These are phyloP conservation scores for Cladophialophora immunda DNA, from an alignment of 2,329 filamentous ascomycete genomes.

Conservation along the genomic window DNA sequence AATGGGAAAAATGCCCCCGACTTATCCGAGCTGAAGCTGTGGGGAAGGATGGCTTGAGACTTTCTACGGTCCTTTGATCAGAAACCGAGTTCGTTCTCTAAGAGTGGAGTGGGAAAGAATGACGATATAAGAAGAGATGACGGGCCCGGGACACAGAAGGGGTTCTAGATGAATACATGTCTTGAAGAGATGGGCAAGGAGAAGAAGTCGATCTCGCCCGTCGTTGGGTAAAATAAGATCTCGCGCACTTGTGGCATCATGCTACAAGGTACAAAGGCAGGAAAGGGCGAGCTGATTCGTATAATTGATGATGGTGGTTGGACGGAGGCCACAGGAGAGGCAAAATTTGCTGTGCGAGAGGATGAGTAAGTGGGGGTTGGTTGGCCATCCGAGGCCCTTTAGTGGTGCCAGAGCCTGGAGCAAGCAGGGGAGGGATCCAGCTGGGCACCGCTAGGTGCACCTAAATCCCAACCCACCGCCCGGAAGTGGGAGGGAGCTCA, in stretches of 20 bases:
- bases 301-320: constrained; percentile 2
- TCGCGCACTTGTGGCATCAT: not conserved
- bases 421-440: too few species aligned
- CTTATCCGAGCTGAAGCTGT: constrained; percentile 11
- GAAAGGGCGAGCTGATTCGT: not conserved
- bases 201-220: not conserved
- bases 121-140: constrained; percentile 7
- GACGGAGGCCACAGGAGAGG: constrained; percentile 1
- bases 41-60: not conserved
- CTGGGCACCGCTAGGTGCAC: not conserved
- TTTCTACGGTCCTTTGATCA: not conserved
- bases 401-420: constrained; percentile 1
- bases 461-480: not conserved
- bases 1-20: constrained; percentile 2
- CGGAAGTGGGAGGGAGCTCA: not conserved
- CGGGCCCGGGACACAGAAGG: not conserved
- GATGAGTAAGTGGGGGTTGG: constrained; percentile 8
- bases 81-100: not conserved
- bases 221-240: not conserved
- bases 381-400: not conserved
- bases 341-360: not conserved
- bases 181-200: not conserved
- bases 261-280: not conserved
- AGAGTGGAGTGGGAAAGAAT: constrained; percentile 9
- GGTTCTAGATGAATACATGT: not conserved